phyloP scores from a whole-genome alignment of 345 rosid species.

The Brassica juncea region DNA sequence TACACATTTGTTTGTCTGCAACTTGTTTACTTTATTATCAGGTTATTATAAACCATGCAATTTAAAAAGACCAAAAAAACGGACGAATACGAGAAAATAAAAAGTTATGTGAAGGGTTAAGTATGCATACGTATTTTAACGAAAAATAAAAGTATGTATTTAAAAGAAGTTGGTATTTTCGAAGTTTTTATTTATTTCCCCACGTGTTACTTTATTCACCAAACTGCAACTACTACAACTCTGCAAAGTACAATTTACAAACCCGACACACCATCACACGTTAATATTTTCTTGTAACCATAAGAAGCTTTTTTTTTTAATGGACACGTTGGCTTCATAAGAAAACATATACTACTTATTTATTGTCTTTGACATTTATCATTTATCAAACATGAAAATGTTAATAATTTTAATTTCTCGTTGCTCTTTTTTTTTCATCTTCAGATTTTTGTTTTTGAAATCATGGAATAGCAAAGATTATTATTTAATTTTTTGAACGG shows the following conservation, averaged over 20 bases:
- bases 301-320: neutral
- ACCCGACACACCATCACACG: constrained; percentile 17
- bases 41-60: neutral
- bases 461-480: too few relatives aligned
- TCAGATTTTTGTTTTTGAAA: too few relatives aligned
- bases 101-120: neutral
- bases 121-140: neutral
- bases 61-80: neutral
- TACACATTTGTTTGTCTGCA: neutral
- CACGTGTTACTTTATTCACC: constrained; percentile 28
- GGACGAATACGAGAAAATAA: neutral
- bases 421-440: neutral
- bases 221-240: constrained; percentile 3
- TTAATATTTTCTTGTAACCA: neutral
- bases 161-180: neutral
- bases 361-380: neutral
- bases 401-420: neutral
- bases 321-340: neutral
- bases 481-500: neutral
- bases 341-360: neutral
- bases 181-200: neutral
- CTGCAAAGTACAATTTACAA: constrained; percentile 15
- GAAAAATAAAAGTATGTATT: neutral
- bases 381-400: neutral
- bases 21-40: neutral